A percentile compares a stretch with the other conserved stretches of the same genome.
Evolutionary conservation across 2,329 filamentous ascomycete species (phyloP).

Genomic region (Xenosphaeropsis pyriputrescens): DNA sequence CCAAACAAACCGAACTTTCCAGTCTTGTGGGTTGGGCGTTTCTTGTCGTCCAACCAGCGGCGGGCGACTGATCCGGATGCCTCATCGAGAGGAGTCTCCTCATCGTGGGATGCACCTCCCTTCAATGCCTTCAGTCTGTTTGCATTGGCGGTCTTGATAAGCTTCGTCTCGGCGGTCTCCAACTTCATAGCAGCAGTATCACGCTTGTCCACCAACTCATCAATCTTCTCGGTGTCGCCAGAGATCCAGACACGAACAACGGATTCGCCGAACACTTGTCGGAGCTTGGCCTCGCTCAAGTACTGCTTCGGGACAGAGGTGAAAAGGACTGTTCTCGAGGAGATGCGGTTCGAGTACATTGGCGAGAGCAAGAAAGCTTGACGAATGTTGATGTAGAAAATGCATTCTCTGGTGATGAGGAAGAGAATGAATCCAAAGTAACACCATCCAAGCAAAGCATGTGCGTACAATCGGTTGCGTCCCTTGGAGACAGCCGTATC

Average conservation of each 20-base stretch:
- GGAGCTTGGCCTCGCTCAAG: slow-evolving; percentile 60
- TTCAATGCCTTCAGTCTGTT: slow-evolving; percentile 54
- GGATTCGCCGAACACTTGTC: slow-evolving; percentile 66
- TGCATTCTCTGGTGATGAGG: slow-evolving; percentile 72
- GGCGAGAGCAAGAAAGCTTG: slow-evolving; percentile 86
- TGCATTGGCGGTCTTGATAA: slow-evolving; percentile 67
- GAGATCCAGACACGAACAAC: slow-evolving; percentile 78
- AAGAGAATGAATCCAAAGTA: slow-evolving; percentile 84
- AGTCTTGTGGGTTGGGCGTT: slow-evolving; percentile 63
- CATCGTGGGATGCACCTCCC: slow-evolving; percentile 33
- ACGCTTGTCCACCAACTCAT: slow-evolving; percentile 68
- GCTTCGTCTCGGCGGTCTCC: slow-evolving; percentile 73
- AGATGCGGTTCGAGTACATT: slow-evolving; percentile 70
- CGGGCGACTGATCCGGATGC: slow-evolving; percentile 54
- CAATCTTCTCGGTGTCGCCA: slow-evolving; percentile 61
- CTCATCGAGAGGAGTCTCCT: slow-evolving; percentile 27
- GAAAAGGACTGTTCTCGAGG: slow-evolving; percentile 81
- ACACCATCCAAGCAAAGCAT: slow-evolving; percentile 65
- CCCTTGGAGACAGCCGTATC: slow-evolving; percentile 29
- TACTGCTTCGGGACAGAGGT: slow-evolving; percentile 71
- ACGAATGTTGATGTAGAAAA: slow-evolving; percentile 85
- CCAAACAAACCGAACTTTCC: slow-evolving; percentile 58
- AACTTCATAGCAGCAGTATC: slow-evolving; percentile 69
- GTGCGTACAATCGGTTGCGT: slow-evolving; percentile 52
- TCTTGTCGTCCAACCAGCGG: slow-evolving; percentile 58